These are phyloP conservation scores for Alnus rubra DNA, from an alignment of 306 rosid species.

Conservation along the genomic window DNA sequence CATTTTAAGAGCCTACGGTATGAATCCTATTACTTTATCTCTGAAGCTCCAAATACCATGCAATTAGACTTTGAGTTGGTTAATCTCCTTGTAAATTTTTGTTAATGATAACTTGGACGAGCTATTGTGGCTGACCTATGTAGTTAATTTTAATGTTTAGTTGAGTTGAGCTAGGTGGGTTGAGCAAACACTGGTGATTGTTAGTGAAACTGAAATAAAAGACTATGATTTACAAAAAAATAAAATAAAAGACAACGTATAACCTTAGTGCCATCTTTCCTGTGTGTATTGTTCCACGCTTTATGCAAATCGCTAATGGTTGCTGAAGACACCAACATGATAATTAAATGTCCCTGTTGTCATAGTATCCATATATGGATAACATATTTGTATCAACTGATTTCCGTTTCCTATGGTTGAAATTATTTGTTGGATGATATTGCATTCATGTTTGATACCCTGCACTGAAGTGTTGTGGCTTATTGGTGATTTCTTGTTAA, in stretches of 20 bases:
- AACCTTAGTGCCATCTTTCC: neutral
- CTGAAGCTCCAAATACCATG: neutral
- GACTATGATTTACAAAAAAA: neutral
- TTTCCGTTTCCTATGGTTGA: neutral
- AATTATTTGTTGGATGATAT: neutral
- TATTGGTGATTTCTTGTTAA: conserved; percentile 32
- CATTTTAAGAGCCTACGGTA: neutral
- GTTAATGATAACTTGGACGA: neutral
- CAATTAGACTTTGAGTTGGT: neutral
- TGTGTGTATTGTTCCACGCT: neutral
- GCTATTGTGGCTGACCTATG: neutral
- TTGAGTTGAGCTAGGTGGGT: neutral
- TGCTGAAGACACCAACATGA: neutral
- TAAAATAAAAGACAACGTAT: neutral
- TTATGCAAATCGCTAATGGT: neutral
- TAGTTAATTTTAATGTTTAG: conserved; percentile 1
- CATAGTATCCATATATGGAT: neutral
- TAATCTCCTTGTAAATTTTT: neutral
- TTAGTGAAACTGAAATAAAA: neutral
- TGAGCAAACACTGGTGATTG: neutral
- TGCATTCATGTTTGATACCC: conserved; percentile 26
- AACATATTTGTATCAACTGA: neutral
- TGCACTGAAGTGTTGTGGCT: conserved; percentile 20
- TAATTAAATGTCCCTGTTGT: neutral
- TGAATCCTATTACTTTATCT: neutral